These are phyloP conservation scores for Pezizomycotina sp. DNA, from an alignment of 2,329 filamentous ascomycete genomes.

Conservation along the genomic window DNA sequence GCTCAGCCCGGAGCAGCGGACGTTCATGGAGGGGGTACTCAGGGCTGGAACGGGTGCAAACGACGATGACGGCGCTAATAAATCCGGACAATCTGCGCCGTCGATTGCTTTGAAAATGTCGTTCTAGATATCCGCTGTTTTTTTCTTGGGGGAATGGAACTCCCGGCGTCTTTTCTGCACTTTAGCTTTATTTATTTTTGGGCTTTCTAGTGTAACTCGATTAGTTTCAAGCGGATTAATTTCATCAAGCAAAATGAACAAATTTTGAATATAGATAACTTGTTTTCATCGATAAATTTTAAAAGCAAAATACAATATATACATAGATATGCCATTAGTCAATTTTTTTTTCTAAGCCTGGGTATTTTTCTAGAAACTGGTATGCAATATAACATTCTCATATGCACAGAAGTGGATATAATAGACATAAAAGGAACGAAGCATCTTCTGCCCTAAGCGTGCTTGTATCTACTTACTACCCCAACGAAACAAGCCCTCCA, in stretches of 20 bases:
- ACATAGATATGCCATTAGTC: no score
- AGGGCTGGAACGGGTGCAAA: conserved; percentile 35
- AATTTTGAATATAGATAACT: neutral
- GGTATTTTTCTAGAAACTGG: no score
- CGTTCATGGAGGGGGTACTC: conserved; percentile 67
- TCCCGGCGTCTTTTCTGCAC: neutral
- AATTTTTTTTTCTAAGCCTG: no score
- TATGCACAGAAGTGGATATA: no score
- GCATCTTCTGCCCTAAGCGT: no score
- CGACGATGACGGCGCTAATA: conserved; percentile 35
- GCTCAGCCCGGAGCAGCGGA: conserved; percentile 53
- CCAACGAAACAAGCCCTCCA: no score
- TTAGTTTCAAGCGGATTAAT: neutral
- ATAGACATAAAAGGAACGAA: no score
- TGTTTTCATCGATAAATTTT: neutral
- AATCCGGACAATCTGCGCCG: conserved; percentile 39
- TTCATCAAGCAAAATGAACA: neutral
- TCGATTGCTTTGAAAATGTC: conserved; percentile 91
- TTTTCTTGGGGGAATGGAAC: neutral
- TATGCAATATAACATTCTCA: no score
- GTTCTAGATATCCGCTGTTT: conserved; percentile 37
- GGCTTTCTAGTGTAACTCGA: neutral
- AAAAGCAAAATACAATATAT: conserved; percentile 16
- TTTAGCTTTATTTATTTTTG: neutral
- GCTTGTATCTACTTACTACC: no score